Percentiles rank a stretch among this genome's conserved stretches.
These are phyloP conservation scores for Boletus pseudo-olivaceus DNA, from an alignment of 768 basidiomycete genomes.

Conservation along the genomic window DNA sequence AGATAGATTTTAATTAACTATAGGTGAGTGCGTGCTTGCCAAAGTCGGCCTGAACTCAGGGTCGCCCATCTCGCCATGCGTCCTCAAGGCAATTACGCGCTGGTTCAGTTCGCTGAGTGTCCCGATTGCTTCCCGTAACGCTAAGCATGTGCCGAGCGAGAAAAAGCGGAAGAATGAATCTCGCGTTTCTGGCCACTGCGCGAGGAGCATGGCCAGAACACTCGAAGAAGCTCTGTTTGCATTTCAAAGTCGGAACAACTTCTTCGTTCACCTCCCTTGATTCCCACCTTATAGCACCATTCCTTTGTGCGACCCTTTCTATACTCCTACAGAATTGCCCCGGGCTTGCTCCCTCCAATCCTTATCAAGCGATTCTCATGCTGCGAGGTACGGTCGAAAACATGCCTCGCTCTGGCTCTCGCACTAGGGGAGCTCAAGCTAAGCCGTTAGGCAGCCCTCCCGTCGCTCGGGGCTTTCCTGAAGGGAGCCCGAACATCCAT, in stretches of 20 bases:
- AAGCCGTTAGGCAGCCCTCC: constrained; percentile 21
- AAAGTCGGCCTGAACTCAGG: constrained; percentile 25
- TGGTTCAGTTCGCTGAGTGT: constrained; percentile 36
- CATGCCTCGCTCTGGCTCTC: constrained; percentile 26
- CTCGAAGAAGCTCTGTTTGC: constrained; percentile 31
- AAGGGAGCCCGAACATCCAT: constrained; percentile 24
- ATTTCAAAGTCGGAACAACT: constrained; percentile 34
- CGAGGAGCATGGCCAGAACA: constrained; percentile 34
- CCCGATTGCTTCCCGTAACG: constrained; percentile 34
- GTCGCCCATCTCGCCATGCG: constrained; percentile 27
- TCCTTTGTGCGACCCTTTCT: constrained; percentile 14
- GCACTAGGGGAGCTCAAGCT: constrained; percentile 26
- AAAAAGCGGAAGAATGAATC: constrained; percentile 35
- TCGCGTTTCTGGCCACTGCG: constrained; percentile 33
- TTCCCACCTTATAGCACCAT: constrained; percentile 30
- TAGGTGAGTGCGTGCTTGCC: constrained; percentile 22
- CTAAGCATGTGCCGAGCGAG: constrained; percentile 28
- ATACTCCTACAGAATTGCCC: constrained; percentile 20
- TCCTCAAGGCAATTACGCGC: constrained; percentile 37
- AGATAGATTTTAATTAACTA: constrained; percentile 35
- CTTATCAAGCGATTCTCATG: constrained; percentile 28
- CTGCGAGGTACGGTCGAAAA: constrained; percentile 31
- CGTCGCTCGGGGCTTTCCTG: constrained; percentile 26
- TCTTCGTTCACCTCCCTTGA: constrained; percentile 26
- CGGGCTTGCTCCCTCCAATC: constrained; percentile 18